These are phyloP conservation scores for Pelargonium citronellum DNA, from an alignment of 441 rosid species.

Conservation along the genomic window DNA sequence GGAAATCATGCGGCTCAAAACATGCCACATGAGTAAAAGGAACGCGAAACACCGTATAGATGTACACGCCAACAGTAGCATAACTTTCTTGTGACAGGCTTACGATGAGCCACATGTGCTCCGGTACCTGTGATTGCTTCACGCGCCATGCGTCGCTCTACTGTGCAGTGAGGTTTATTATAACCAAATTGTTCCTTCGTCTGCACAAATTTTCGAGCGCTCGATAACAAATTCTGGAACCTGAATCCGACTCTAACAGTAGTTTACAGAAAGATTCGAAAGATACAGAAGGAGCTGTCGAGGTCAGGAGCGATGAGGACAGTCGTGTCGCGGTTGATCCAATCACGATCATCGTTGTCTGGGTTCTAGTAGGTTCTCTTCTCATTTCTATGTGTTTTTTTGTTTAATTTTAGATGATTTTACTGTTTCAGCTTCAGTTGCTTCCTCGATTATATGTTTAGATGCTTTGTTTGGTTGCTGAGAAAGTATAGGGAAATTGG, in stretches of 20 bases:
- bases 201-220: neutral
- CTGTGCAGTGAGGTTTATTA: neutral
- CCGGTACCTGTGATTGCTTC: conserved; percentile 16
- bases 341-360: conserved; percentile 35
- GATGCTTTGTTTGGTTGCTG: neutral
- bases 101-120: conserved; percentile 28
- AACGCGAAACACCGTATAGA: neutral
- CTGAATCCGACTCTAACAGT: too few species aligned
- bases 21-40: neutral
- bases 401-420: neutral
- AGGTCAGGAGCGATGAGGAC: conserved; percentile 34
- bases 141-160: conserved; percentile 31
- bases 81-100: conserved; percentile 17
- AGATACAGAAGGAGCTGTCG: neutral
- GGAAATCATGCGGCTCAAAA: neutral
- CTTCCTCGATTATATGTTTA: neutral
- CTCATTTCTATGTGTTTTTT: neutral
- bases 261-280: neutral
- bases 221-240: neutral
- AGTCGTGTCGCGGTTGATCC: conserved; percentile 52
- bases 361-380: conserved; percentile 37
- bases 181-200: neutral
- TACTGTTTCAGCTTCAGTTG: neutral
- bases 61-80: neutral
- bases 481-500: neutral